A percentile compares a stretch with the other conserved stretches of the same genome.
Evolutionary conservation across 1,284 basidiomycete genomes (phyloP).

Genomic region (Tylopilus sp.): DNA sequence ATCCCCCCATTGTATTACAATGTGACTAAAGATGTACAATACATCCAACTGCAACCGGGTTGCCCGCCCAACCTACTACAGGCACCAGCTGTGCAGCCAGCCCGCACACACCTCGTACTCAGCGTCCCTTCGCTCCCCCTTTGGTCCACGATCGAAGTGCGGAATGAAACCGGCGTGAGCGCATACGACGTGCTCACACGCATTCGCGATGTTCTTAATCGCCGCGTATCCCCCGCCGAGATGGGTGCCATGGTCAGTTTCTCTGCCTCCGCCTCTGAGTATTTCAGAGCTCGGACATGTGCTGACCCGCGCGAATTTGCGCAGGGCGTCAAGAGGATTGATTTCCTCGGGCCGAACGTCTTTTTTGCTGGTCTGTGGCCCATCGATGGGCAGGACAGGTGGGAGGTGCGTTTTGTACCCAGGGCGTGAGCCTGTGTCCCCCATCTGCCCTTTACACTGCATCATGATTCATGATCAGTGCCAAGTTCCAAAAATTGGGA

Average conservation of each 20-base stretch:
- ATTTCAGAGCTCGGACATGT: constrained; percentile 26
- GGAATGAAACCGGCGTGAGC: constrained; percentile 27
- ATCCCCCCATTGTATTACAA: constrained; percentile 23
- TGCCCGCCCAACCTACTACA: constrained; percentile 20
- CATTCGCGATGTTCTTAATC: constrained; percentile 28
- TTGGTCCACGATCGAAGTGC: constrained; percentile 32
- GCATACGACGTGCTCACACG: constrained; percentile 28
- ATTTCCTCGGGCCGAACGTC: constrained; percentile 33
- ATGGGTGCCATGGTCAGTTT: constrained; percentile 25
- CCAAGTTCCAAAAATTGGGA: constrained; percentile 18
- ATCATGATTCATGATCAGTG: constrained; percentile 12
- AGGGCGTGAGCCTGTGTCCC: constrained; percentile 11
- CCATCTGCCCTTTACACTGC: neutral
- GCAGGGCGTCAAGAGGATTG: constrained; percentile 33
- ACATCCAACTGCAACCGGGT: constrained; percentile 18
- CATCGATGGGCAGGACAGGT: constrained; percentile 23
- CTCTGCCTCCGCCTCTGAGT: constrained; percentile 25
- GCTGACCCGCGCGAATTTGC: constrained; percentile 34
- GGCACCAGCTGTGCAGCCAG: constrained; percentile 25
- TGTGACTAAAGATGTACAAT: constrained; percentile 25
- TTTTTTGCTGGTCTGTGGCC: constrained; percentile 26
- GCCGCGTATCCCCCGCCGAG: constrained; percentile 24
- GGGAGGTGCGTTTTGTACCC: constrained; percentile 26
- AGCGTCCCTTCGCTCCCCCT: constrained; percentile 22
- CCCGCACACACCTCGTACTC: constrained; percentile 16